Evolutionary conservation across 352 stramenopile species (phyloP), one percentile per base, ranked within the genome.

Genomic region (Pythium apleroticum): DNA sequence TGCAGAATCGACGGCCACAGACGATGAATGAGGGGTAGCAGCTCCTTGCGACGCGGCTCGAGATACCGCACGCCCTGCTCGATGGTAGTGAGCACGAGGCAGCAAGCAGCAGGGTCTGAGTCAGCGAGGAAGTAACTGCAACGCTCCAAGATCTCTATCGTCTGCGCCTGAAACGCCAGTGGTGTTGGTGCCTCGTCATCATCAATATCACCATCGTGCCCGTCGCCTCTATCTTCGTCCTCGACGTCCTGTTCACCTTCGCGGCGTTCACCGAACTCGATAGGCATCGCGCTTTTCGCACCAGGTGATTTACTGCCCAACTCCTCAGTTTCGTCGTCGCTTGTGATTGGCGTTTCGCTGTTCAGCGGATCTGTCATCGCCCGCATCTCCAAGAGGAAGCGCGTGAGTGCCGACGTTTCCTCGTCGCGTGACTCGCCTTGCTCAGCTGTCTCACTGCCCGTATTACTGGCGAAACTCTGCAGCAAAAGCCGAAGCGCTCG

Each of bases 71-170:
- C 63, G 11, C 86, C 88, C 46, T 91, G 66, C 14, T 81, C 65
- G 14, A 96, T 88, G 25, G 93, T 77, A 11, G 64, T 74, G n/a
- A 93, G 65, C 53, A 90, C 86, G 24, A 91, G 69, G 46, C 88
- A 96, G 60, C 81, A 90, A 27, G 80, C 73, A 28, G 88, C 78
- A 9, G 85, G 84, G 52, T 93, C 82, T 0, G 75, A 72, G 14
- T 89, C 81, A 7, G 84, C 75, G 3, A 91, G 48, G 60, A 95
- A 96, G 53, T 93, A 90, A 27, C 77, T 79, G 58, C 80, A 91
- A 1, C 86, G 80, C 25, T 93, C 76, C 43, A 96, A 54, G 22
- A 94, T 90, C 57, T 93, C 81, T 49, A 93, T 66, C 9, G 88
- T 73, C 22, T 94, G 64, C 33, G 77, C 33, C 5, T 78, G 71